Evolutionary conservation across 805 yeast species (phyloP).

Genomic region (Blastobotrys parvus): DNA sequence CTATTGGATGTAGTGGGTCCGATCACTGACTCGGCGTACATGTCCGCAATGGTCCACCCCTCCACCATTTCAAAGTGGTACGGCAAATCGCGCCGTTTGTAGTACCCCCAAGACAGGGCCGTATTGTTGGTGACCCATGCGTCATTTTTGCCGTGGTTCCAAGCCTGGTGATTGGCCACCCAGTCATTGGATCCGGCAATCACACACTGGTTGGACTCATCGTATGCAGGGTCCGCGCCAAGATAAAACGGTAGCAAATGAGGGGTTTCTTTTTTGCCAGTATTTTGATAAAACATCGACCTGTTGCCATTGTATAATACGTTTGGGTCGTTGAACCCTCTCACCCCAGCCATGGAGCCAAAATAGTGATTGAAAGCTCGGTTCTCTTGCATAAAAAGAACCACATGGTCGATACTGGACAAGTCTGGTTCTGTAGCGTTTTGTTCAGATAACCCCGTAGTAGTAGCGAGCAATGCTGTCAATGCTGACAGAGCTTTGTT

Average conservation of each 20-base stretch:
- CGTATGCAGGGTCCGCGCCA: slow-evolving; percentile 14
- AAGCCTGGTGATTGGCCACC: slow-evolving; percentile 20
- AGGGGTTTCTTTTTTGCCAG: slow-evolving; percentile 6
- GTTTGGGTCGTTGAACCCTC: slow-evolving; percentile 23
- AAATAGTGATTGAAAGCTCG: slow-evolving; percentile 23
- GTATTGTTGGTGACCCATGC: slow-evolving; percentile 22
- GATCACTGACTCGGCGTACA: slow-evolving; percentile 21
- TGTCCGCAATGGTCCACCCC: slow-evolving; percentile 22
- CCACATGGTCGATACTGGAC: slow-evolving; percentile 14
- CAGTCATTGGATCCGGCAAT: slow-evolving; percentile 22
- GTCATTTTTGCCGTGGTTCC: slow-evolving; percentile 19
- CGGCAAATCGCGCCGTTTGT: slow-evolving; percentile 18
- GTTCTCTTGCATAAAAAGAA: slow-evolving; percentile 23
- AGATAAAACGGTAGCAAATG: slow-evolving; percentile 20
- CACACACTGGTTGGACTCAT: slow-evolving; percentile 18
- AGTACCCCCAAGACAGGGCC: slow-evolving; percentile 19
- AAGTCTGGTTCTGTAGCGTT: too few species aligned
- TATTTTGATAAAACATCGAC: slow-evolving; percentile 18
- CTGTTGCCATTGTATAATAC: slow-evolving; percentile 7
- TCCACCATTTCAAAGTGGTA: slow-evolving; percentile 21
- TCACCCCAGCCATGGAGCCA: slow-evolving; percentile 24
- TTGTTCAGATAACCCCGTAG: too few species aligned
- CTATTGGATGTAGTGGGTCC: slow-evolving; percentile 22
- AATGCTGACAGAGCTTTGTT: too few species aligned
- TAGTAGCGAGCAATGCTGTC: too few species aligned